Evolutionary conservation across 495 filamentous ascomycete species (phyloP).

Genomic region (Neurospora intermedia): DNA sequence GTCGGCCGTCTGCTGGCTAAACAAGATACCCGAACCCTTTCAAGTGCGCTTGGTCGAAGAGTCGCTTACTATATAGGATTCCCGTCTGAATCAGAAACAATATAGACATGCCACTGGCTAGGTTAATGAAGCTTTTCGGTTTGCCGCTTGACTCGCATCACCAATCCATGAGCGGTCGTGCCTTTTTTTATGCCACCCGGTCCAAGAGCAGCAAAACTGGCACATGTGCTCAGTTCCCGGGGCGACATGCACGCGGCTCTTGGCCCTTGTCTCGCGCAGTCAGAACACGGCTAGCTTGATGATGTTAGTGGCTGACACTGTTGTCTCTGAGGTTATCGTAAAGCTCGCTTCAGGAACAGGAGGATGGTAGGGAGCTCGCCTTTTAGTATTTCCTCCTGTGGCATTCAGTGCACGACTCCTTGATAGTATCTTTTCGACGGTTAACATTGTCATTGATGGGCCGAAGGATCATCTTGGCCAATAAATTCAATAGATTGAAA

Average conservation of each 20-base stretch:
- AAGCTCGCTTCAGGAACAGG: neutral
- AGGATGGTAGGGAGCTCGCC: neutral
- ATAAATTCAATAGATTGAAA: neutral
- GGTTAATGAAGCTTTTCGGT: neutral
- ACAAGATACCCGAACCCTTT: slow-evolving; percentile 13
- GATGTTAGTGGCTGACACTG: slow-evolving; percentile 3
- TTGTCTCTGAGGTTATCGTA: neutral
- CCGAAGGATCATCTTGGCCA: neutral
- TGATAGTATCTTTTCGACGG: neutral
- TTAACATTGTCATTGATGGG: neutral
- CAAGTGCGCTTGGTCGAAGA: slow-evolving; percentile 10
- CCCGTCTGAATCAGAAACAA: slow-evolving; percentile 1
- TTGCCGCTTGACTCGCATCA: neutral
- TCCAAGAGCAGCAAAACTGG: neutral
- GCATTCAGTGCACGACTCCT: slow-evolving; percentile 10
- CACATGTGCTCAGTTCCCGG: neutral
- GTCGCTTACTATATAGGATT: no score
- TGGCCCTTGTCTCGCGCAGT: slow-evolving; percentile 11
- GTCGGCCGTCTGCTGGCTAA: slow-evolving; percentile 5
- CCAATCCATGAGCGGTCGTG: slow-evolving; percentile 1
- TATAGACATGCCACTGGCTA: neutral
- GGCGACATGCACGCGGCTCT: slow-evolving; percentile 4
- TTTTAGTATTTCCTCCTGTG: slow-evolving; percentile 9
- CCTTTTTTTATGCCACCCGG: slow-evolving; percentile 1
- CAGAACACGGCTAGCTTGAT: neutral